phyloP scores from a whole-genome alignment of 2,329 filamentous ascomycete genomes.

The Penicillium sp. region DNA sequence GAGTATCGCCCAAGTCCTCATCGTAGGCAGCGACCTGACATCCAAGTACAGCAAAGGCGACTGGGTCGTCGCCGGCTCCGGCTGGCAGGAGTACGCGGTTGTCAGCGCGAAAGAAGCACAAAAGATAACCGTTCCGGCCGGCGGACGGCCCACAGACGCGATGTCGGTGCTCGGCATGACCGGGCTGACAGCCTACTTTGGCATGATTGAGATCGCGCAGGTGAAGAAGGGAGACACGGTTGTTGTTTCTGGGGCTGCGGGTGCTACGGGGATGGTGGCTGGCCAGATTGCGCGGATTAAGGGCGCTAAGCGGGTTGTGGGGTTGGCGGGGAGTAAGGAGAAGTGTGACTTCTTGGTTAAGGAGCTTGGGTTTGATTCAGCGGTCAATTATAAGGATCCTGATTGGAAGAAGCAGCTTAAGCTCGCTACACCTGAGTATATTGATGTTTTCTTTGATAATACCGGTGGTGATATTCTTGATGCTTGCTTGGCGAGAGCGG shows the following conservation, averaged over 20 bases:
- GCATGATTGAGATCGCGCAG: constrained; percentile 66
- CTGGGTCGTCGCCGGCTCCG: constrained; percentile 55
- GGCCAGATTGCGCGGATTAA: constrained; percentile 76
- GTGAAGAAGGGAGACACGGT: constrained; percentile 70
- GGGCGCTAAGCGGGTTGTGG: constrained; percentile 61
- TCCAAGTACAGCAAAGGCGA: constrained; percentile 33
- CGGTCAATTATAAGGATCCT: constrained; percentile 66
- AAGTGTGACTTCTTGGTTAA: constrained; percentile 66
- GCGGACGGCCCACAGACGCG: constrained; percentile 57
- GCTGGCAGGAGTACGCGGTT: constrained; percentile 68
- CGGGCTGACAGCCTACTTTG: constrained; percentile 73
- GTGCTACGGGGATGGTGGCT: constrained; percentile 72
- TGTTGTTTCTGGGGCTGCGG: constrained; percentile 73
- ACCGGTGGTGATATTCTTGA: constrained; percentile 71
- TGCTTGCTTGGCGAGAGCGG: constrained; percentile 62
- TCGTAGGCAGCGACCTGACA: constrained; percentile 50
- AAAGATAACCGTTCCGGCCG: constrained; percentile 45
- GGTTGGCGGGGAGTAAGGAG: constrained; percentile 64
- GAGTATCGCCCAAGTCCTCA: constrained; percentile 58
- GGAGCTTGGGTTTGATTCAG: constrained; percentile 65
- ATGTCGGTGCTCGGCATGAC: constrained; percentile 64
- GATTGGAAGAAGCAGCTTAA: constrained; percentile 61
- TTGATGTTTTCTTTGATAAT: constrained; percentile 73
- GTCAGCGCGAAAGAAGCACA: constrained; percentile 52
- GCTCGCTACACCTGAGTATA: constrained; percentile 57